These are phyloP conservation scores for Exobasidium cylindrosporum DNA, from an alignment of 1,284 basidiomycete species.

Conservation along the genomic window DNA sequence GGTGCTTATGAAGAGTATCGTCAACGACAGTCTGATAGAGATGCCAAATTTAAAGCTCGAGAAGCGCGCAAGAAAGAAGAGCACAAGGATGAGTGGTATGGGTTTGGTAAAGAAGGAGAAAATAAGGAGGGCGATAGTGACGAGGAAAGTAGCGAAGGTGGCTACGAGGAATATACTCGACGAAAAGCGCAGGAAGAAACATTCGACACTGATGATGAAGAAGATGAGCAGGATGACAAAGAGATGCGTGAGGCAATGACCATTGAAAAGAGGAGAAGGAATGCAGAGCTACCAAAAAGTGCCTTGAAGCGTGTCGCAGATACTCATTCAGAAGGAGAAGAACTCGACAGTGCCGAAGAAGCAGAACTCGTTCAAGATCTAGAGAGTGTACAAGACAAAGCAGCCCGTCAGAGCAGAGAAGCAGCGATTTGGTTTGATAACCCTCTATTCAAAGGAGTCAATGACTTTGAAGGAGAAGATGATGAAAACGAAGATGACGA, in stretches of 20 bases:
- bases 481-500: slow-evolving; percentile 50
- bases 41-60: slow-evolving; percentile 84
- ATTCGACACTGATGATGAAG: slow-evolving; percentile 59
- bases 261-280: slow-evolving; percentile 58
- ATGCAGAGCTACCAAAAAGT: slow-evolving; percentile 27
- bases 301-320: background rate
- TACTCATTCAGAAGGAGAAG: slow-evolving; percentile 17
- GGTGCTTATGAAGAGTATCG: slow-evolving; percentile 84
- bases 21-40: slow-evolving; percentile 74
- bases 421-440: slow-evolving; percentile 91
- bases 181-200: slow-evolving; percentile 65
- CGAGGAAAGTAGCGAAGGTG: slow-evolving; percentile 57
- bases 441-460: slow-evolving; percentile 78
- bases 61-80: slow-evolving; percentile 75
- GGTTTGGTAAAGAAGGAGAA: slow-evolving; percentile 26
- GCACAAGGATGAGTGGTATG: slow-evolving; percentile 52
- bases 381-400: slow-evolving; percentile 26
- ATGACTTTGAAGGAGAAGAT: slow-evolving; percentile 60
- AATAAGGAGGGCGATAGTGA: slow-evolving; percentile 21
- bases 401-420: slow-evolving; percentile 57
- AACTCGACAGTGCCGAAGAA: slow-evolving; percentile 20
- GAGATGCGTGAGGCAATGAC: slow-evolving; percentile 36
- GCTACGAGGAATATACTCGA: slow-evolving; percentile 71
- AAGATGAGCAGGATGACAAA: slow-evolving; percentile 55
- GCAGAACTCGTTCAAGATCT: slow-evolving; percentile 30